Conservation (phyloP, 306 rosid genomes). For the Citrullus colocynthis region DNA sequence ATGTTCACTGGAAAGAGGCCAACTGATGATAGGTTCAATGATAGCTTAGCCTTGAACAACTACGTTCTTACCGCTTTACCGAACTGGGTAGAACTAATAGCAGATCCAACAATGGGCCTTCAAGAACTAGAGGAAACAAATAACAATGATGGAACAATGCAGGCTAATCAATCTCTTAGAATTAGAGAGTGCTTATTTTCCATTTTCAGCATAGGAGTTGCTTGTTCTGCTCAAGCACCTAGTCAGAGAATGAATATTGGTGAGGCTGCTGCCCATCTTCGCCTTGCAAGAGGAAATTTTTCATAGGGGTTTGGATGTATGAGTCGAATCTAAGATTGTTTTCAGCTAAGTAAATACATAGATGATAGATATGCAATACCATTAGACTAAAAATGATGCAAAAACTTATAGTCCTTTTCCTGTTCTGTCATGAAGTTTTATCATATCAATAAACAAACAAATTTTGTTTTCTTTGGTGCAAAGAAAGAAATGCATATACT, state of each 20-base stretch:
- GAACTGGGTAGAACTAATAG: neutral
- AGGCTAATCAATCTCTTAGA: neutral
- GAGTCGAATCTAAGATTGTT: neutral
- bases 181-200: slow-evolving; percentile 1
- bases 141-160: neutral
- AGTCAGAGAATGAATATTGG: slow-evolving; percentile 1
- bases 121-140: neutral
- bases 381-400: neutral
- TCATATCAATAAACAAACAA: neutral
- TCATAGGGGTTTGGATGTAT: too few species aligned
- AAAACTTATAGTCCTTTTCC: neutral
- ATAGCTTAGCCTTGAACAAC: slow-evolving; percentile 15
- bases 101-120: neutral
- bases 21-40: slow-evolving; percentile 11
- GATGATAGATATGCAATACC: neutral
- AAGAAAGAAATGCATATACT: neutral
- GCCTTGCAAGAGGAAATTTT: neutral
- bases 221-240: slow-evolving; percentile 1
- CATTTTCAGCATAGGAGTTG: neutral
- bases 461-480: neutral
- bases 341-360: neutral
- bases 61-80: slow-evolving; percentile 8
- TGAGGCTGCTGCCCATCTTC: neutral
- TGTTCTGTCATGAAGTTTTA: neutral
- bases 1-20: slow-evolving; percentile 14